Base-by-base conservation (phyloP, 2,329 filamentous ascomycete species). In the Xylaria sp. region DNA sequence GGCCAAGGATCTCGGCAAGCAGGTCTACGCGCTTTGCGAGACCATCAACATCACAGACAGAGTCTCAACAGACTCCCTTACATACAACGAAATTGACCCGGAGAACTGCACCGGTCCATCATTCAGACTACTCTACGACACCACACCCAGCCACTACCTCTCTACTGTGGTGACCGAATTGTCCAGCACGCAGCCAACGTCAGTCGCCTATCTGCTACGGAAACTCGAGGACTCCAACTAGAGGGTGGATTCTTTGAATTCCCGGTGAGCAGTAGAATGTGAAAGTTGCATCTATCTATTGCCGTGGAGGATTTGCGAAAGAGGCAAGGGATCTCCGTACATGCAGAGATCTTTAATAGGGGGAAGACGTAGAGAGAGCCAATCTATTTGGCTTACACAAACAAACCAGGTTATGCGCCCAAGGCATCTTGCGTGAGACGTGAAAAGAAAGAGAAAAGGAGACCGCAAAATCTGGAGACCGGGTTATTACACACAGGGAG, bases 131-230 rank as follows among this genome's bases (percentile, higher is more conserved):
- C 85, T 97, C 75, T 97, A 96, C 71, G 94, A 99, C 73, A 90
- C 93, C 52, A 99, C 94, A 0, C 89, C 88, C 11, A 90, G 91
- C 3, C 88, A 91, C 68, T 92, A 91, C 70, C 87, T 97, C 65
- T 88, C 90, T 46, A 89, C 92, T 74, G 88, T 99, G 47, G 86
- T 97, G 54, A 97, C 92, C 2, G 94, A 99, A 76, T 87, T 93
- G 71, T 94, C 93, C 48, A 90, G 86, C 69, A 83, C 95, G 63
- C 90, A 92, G 54, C 90, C 92, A 0, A 92, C 89, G 68, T 92
- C 91, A 6, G 92, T 97, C 48, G 89, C 92, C 9, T 78, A 81
- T 37, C 78, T 84, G 63, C 70, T 85, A 66, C 75, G 81, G 63
- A 85, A 82, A 69, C 72, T 84, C 66, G 83, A 85, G 69, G 82